Conservation (phyloP, 352 stramenopile genomes). For the Globisporangium irregulare region DNA sequence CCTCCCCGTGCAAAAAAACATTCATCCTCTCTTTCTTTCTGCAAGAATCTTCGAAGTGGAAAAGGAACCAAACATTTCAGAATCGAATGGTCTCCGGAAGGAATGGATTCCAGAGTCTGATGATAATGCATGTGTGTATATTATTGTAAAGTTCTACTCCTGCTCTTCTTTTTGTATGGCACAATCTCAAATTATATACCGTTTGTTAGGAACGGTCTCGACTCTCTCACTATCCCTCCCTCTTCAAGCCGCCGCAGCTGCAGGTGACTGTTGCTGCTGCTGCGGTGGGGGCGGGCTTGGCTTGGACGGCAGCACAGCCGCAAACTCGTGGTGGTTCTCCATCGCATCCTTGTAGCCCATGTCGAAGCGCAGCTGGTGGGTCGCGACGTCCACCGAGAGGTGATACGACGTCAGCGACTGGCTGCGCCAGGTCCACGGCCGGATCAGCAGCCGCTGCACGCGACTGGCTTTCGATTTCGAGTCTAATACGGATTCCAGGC, state of each 20-base stretch:
- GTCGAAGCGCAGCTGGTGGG: slow-evolving; percentile 54
- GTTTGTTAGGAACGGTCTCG: neutral
- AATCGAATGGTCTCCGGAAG: no score
- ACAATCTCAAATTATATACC: neutral
- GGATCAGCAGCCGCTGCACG: slow-evolving; percentile 46
- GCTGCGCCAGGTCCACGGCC: slow-evolving; percentile 61
- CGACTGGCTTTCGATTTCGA: neutral
- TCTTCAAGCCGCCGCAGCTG: neutral
- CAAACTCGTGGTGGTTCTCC: slow-evolving; percentile 49
- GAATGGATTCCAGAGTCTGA: neutral
- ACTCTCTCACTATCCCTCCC: neutral
- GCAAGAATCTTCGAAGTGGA: no score
- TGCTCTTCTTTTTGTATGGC: neutral
- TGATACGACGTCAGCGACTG: slow-evolving; percentile 52
- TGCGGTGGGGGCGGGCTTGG: neutral
- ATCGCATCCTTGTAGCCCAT: slow-evolving; percentile 59
- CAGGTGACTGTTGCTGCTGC: neutral
- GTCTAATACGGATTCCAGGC: neutral
- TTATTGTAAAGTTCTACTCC: neutral
- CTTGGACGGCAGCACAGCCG: slow-evolving; percentile 34
- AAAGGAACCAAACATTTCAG: no score
- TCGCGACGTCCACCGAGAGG: slow-evolving; percentile 48
- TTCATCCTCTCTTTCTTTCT: no score
- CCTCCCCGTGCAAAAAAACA: no score
- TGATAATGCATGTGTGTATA: neutral